Evolutionary conservation across 1,139 yeast genomes (phyloP).

Genomic region (Candida sanyaensis): DNA sequence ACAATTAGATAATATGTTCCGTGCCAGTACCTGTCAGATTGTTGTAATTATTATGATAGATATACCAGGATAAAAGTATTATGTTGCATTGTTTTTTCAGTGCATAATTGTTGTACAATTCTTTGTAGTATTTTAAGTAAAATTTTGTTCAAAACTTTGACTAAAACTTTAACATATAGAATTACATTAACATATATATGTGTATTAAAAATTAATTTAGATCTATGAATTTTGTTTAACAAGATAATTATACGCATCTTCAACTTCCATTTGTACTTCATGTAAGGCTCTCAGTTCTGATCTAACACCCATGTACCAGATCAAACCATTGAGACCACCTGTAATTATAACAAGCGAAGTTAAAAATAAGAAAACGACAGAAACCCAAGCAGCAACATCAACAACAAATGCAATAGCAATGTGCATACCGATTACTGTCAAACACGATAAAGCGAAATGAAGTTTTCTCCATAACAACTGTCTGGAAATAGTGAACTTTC

Average conservation of each 20-base stretch:
- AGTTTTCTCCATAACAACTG: constrained; percentile 66
- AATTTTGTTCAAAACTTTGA: no score
- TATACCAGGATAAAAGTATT: no score
- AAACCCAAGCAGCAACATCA: constrained; percentile 16
- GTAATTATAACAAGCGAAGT: constrained; percentile 57
- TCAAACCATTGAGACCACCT: constrained; percentile 75
- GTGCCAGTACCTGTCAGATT: no score
- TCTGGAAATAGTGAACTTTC: constrained; percentile 51
- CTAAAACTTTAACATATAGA: no score
- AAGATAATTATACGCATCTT: constrained; percentile 35
- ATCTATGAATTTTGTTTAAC: constrained; percentile 4
- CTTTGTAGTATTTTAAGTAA: no score
- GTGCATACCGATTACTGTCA: constrained; percentile 33
- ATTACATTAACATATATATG: no score
- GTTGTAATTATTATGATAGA: no score
- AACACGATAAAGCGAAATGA: constrained; percentile 63
- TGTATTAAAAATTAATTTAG: not conserved
- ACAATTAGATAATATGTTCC: no score
- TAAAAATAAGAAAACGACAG: constrained; percentile 48
- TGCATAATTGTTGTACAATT: no score
- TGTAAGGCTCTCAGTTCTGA: constrained; percentile 73
- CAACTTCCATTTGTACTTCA: constrained; percentile 66
- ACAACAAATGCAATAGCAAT: constrained; percentile 61
- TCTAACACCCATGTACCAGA: constrained; percentile 78
- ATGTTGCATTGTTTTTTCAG: no score